These are phyloP conservation scores for Teratosphaeria gauchensis DNA, from an alignment of 2,329 filamentous ascomycete genomes.

Conservation along the genomic window DNA sequence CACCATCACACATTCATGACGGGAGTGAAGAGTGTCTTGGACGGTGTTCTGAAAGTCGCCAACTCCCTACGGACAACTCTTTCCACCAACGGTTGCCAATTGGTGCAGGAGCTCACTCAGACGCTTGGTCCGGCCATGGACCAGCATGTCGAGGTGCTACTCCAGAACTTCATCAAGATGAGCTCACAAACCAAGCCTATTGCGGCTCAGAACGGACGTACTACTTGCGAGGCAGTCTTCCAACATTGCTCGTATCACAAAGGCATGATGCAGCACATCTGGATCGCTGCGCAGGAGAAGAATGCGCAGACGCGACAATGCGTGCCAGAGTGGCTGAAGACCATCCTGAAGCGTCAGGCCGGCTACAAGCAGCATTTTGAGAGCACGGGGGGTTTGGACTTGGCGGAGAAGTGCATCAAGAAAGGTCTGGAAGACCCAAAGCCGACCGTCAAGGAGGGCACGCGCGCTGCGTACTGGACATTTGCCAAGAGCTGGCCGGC, in stretches of 20 bases:
- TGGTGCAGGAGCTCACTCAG: constrained; percentile 76
- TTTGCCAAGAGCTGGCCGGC: constrained; percentile 71
- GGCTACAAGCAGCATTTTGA: constrained; percentile 75
- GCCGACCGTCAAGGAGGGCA: constrained; percentile 77
- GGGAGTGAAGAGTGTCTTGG: constrained; percentile 63
- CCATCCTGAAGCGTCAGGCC: constrained; percentile 65
- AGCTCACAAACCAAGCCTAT: constrained; percentile 90
- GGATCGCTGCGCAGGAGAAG: constrained; percentile 77
- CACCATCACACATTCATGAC: constrained; percentile 62
- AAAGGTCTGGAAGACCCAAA: constrained; percentile 85
- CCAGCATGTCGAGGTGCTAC: constrained; percentile 77
- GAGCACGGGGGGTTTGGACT: constrained; percentile 70
- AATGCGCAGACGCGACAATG: constrained; percentile 79
- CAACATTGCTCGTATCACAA: constrained; percentile 68
- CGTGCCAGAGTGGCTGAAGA: constrained; percentile 74
- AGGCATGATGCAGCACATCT: constrained; percentile 78
- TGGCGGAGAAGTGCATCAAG: constrained; percentile 79
- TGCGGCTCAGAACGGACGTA: constrained; percentile 70
- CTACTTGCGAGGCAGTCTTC: constrained; percentile 71
- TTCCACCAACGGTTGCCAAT: constrained; percentile 72
- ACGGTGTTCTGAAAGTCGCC: constrained; percentile 79
- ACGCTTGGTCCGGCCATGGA: constrained; percentile 71
- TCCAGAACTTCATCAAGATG: constrained; percentile 84
- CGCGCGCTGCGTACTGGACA: constrained; percentile 76
- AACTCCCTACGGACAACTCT: constrained; percentile 81